Conservation (phyloP, 345 rosid species). For the Adansonia digitata region DNA sequence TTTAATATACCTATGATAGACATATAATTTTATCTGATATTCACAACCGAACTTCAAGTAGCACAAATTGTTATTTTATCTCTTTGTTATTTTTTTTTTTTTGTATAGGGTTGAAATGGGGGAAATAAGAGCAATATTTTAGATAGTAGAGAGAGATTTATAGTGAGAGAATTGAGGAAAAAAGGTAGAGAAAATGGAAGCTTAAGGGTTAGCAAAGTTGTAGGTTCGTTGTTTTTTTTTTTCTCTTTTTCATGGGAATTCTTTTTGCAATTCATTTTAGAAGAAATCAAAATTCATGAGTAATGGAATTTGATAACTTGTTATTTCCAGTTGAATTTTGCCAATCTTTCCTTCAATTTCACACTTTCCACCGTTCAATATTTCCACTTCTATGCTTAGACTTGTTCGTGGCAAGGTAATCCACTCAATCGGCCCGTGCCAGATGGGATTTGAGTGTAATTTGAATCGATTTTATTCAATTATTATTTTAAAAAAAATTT, state of each 20-base stretch:
- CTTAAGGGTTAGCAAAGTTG: slow-evolving; percentile 26
- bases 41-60: background rate
- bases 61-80: slow-evolving; percentile 26
- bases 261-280: slow-evolving; percentile 57
- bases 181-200: slow-evolving; percentile 23
- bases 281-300: slow-evolving; percentile 30
- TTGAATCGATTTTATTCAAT: too few species aligned
- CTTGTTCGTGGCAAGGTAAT: too few species aligned
- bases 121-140: slow-evolving; percentile 29
- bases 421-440: too few species aligned
- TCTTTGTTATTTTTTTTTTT: slow-evolving; percentile 34
- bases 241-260: slow-evolving; percentile 17
- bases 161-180: slow-evolving; percentile 20
- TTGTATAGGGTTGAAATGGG: slow-evolving; percentile 52
- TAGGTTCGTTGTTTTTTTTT: slow-evolving; percentile 18
- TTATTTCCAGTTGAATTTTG: background rate
- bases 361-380: background rate
- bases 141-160: slow-evolving; percentile 25
- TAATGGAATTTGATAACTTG: slow-evolving; percentile 26
- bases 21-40: background rate
- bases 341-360: background rate
- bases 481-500: too few species aligned
- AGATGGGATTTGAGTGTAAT: too few species aligned
- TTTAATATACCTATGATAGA: background rate
- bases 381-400: too few species aligned